These are phyloP conservation scores for Magnolia officinalis DNA, from an alignment of 164 flowering plant species.

Conservation along the genomic window DNA sequence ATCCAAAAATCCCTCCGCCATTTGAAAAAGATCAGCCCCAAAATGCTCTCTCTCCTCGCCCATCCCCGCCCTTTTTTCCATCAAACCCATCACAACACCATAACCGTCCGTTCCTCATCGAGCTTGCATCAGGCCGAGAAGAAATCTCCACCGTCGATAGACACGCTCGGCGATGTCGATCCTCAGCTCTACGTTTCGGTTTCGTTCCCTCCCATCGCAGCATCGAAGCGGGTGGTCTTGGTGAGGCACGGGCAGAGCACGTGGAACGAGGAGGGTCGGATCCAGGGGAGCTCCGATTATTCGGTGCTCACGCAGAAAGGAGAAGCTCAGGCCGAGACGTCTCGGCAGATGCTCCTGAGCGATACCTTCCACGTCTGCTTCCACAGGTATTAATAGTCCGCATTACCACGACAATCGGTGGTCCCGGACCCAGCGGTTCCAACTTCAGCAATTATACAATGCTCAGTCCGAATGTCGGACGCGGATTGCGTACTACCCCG, in stretches of 20 bases:
- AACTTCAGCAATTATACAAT: no score
- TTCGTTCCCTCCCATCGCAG: constrained; percentile 48
- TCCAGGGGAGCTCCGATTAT: constrained; percentile 92
- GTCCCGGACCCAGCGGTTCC: background rate
- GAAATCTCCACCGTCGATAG: constrained; percentile 3
- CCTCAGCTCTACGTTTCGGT: constrained; percentile 20
- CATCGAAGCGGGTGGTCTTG: constrained; percentile 74
- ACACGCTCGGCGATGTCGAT: background rate
- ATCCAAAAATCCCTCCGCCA: background rate
- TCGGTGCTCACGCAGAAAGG: constrained; percentile 85
- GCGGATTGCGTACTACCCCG: no score
- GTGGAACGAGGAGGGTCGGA: constrained; percentile 93
- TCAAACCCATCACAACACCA: background rate
- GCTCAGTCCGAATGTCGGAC: no score
- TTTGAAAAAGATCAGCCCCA: background rate
- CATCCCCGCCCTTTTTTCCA: background rate
- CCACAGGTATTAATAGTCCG: constrained; percentile 36
- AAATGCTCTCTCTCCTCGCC: background rate
- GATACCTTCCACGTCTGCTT: constrained; percentile 83
- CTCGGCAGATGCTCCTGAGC: constrained; percentile 80
- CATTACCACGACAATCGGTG: background rate
- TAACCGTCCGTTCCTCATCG: background rate
- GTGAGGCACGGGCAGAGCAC: constrained; percentile 99
- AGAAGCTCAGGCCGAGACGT: constrained; percentile 84
- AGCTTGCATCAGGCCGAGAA: constrained; percentile 7